These are phyloP conservation scores for Sclerotinia trifoliorum DNA, from an alignment of 2,329 filamentous ascomycete species.

Conservation along the genomic window DNA sequence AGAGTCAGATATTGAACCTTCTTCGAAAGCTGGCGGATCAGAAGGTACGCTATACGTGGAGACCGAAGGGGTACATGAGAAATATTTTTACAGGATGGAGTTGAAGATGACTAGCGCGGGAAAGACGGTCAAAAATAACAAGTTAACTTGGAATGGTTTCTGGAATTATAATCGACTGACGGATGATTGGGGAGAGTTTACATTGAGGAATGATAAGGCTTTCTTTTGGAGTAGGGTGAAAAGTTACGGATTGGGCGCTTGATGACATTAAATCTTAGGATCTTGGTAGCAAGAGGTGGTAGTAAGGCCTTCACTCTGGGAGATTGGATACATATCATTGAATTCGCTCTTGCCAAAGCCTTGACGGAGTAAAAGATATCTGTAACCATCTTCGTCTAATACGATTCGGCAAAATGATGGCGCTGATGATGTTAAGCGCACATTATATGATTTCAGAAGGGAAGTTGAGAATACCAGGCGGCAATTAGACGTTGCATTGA, in stretches of 20 bases:
- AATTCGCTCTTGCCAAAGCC: not conserved
- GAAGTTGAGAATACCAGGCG: not conserved
- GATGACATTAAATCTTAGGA: not conserved
- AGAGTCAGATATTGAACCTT: conserved; percentile 31
- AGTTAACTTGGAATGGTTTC: conserved; percentile 83
- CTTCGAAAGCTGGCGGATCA: conserved; percentile 35
- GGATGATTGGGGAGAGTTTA: conserved; percentile 86
- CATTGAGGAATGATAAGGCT: conserved; percentile 60
- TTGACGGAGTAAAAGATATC: not conserved
- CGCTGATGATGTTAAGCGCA: not conserved
- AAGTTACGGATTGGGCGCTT: conserved; percentile 56
- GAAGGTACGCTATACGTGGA: conserved; percentile 78
- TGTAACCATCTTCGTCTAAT: not conserved
- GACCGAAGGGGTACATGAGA: conserved; percentile 74
- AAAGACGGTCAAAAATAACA: conserved; percentile 72
- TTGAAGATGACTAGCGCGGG: conserved; percentile 66
- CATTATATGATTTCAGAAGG: not conserved
- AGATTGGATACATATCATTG: not conserved
- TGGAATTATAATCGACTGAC: conserved; percentile 89
- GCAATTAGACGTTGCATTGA: not conserved
- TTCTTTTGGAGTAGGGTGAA: conserved; percentile 67
- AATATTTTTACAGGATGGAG: conserved; percentile 85
- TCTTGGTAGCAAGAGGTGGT: not conserved
- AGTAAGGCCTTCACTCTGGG: no score
- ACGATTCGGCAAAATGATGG: not conserved